Conservation (phyloP, 352 stramenopile species). For the Peronosclerospora sorghi region DNA sequence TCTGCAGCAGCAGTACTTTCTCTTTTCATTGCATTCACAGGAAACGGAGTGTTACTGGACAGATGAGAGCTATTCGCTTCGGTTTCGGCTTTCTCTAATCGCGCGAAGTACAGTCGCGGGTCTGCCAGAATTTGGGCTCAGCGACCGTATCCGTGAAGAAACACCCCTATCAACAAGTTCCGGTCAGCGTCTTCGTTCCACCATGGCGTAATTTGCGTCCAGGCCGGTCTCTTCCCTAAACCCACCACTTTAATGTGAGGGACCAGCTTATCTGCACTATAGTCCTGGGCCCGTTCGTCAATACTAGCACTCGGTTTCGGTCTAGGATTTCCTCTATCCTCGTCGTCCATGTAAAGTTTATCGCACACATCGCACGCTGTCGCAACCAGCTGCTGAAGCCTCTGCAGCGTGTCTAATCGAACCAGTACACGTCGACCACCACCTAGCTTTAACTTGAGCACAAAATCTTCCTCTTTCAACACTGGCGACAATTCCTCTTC, state of each 20-base stretch:
- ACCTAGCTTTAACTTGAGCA: constrained; percentile 77
- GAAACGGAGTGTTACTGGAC: not conserved
- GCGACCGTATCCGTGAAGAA: constrained; percentile 77
- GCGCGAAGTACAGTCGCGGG: constrained; percentile 54
- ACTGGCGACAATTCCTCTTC: constrained; percentile 66
- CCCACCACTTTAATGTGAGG: constrained; percentile 51
- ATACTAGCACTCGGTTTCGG: constrained; percentile 38
- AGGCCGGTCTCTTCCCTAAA: constrained; percentile 60
- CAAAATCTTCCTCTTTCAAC: constrained; percentile 82
- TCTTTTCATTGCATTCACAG: constrained; percentile 9
- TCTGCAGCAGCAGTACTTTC: constrained; percentile 3
- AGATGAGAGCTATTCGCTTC: constrained; percentile 1
- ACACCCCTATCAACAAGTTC: constrained; percentile 75
- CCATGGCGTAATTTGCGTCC: constrained; percentile 78
- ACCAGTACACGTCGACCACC: constrained; percentile 73
- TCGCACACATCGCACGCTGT: constrained; percentile 55
- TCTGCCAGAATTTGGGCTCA: constrained; percentile 76
- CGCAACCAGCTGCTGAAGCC: constrained; percentile 51
- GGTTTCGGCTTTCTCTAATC: constrained; percentile 39
- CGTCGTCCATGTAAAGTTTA: constrained; percentile 23
- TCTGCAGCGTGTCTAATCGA: constrained; percentile 77
- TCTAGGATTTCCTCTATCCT: constrained; percentile 9
- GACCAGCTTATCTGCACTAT: constrained; percentile 58
- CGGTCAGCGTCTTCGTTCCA: constrained; percentile 76
- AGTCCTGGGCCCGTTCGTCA: constrained; percentile 62